Percentiles rank a stretch among this genome's conserved stretches.
phyloP scores from a whole-genome alignment of 1,284 basidiomycete genomes.

The Microbotryomycetes sp. region DNA sequence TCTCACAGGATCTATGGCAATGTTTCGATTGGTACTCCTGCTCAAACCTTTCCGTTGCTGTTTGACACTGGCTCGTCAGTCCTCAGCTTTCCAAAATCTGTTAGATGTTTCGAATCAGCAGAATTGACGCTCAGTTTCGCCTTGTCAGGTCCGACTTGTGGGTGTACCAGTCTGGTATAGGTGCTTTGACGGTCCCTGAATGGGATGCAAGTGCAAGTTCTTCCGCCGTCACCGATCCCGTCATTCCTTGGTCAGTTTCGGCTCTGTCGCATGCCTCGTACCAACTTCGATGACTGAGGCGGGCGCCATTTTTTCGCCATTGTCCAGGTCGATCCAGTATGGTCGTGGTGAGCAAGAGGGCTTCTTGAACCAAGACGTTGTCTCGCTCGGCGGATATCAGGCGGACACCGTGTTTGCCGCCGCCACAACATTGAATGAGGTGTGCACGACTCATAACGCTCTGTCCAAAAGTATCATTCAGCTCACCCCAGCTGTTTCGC shows the following conservation, averaged over 20 bases:
- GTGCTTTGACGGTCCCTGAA: not conserved
- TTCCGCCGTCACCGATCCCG: not conserved
- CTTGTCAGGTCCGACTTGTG: not conserved
- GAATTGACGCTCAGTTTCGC: not conserved
- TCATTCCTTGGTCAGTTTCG: not conserved
- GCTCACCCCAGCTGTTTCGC: too few relatives aligned
- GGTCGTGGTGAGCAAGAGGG: constrained; percentile 8
- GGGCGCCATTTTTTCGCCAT: not conserved
- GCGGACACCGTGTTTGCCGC: constrained; percentile 18
- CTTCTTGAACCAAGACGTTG: constrained; percentile 11
- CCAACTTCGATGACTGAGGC: not conserved
- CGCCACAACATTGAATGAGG: constrained; percentile 10
- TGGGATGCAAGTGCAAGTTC: not conserved
- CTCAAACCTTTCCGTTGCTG: constrained; percentile 1
- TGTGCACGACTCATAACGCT: too few relatives aligned
- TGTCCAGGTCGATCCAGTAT: not conserved
- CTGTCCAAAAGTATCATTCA: too few relatives aligned
- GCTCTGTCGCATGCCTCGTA: too few relatives aligned
- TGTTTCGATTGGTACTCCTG: not conserved
- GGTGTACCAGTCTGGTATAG: constrained; percentile 1
- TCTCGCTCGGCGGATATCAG: constrained; percentile 13
- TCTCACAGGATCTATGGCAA: not conserved
- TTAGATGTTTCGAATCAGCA: too few relatives aligned
- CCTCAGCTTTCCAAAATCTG: too few relatives aligned
- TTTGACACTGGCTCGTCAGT: constrained; percentile 1